Base-by-base conservation (phyloP, 2,329 filamentous ascomycete species). In the Cladosporium sp. region DNA sequence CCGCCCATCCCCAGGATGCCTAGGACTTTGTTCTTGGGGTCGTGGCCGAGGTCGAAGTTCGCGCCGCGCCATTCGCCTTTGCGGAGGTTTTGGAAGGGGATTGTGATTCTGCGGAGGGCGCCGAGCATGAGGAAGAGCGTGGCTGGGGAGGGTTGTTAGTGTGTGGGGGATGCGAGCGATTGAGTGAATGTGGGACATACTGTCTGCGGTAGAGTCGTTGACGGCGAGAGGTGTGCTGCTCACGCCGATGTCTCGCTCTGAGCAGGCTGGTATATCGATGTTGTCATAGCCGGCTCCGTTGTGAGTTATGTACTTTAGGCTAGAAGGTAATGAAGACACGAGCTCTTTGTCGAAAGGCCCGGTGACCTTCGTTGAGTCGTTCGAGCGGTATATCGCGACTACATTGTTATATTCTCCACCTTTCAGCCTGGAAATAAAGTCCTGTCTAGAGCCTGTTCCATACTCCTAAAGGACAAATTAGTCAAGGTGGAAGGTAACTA, bases 1-100 rank as follows among this genome's bases (percentile, higher is more conserved):
- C 85, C 84, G 28, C 86, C 86, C 84, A 87, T 86, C 13, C 85
- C 86, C 1, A 88, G 75, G 65, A 88, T 85, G 5, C 85, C 85
- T 71, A 86, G 79, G 1, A 76, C 76, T 71, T 85, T 84, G 65
- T 82, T 80, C 69, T 81, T 81, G 2, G 83, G 83, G 63, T 85
- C 83, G 69, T 83, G 83, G 16, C 83, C 84, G 39, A 86, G 79
- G 1, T 74, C 75, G 51, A 82, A 79, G 43, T 75, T 70, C 21
- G 77, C 76, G 46, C 82, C 82, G 46, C 81, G 76, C 60, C 60
- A 63, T 16, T 54, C 76, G 49, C 79, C 77, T 73, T 80, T 75
- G 26, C 81, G 77, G 18, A 84, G 76, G n/a, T 80, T 79, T 43
- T 76, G 74, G 69, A 83, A 81, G 1, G 80, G 78, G 36, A 79